Evolutionary conservation across 2,329 filamentous ascomycete genomes (phyloP).

Genomic region (Sordariomycetes sp.): DNA sequence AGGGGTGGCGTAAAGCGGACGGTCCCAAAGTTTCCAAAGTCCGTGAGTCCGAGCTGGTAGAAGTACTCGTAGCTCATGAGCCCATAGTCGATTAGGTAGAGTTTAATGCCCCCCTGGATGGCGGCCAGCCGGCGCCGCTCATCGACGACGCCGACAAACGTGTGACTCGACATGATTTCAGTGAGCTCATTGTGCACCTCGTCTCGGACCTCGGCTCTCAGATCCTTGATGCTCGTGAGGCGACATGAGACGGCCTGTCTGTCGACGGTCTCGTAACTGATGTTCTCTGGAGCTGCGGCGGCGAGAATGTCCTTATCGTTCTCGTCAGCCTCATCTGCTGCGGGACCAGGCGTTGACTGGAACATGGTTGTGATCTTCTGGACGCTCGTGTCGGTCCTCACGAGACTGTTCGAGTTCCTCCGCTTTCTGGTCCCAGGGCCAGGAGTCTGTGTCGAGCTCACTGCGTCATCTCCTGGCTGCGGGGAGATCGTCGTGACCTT

Average conservation of each 20-base stretch:
- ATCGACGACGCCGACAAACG: constrained; percentile 89
- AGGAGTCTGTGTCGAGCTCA: constrained; percentile 18
- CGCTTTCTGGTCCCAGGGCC: constrained; percentile 25
- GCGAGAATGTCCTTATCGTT: constrained; percentile 22
- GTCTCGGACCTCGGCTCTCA: constrained; percentile 71
- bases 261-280: constrained; percentile 61
- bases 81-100: constrained; percentile 90
- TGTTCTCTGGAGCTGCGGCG: constrained; percentile 29
- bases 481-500: constrained; percentile 12
- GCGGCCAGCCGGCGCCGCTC: constrained; percentile 78
- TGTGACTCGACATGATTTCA: constrained; percentile 77
- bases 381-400: constrained; percentile 78
- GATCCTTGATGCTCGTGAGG: constrained; percentile 74
- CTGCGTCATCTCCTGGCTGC: constrained; percentile 14
- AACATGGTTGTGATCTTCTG: constrained; percentile 98
- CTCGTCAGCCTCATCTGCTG: not conserved
- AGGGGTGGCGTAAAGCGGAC: constrained; percentile 74
- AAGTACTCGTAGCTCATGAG: constrained; percentile 81
- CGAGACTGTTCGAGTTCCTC: constrained; percentile 59
- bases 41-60: constrained; percentile 87
- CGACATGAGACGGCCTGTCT: constrained; percentile 60
- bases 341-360: constrained; percentile 26
- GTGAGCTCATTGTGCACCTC: constrained; percentile 77
- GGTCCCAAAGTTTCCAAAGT: constrained; percentile 88
- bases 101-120: constrained; percentile 83